Conservation (phyloP, 1,284 basidiomycete species). For the Laetiporus sulphureus region DNA sequence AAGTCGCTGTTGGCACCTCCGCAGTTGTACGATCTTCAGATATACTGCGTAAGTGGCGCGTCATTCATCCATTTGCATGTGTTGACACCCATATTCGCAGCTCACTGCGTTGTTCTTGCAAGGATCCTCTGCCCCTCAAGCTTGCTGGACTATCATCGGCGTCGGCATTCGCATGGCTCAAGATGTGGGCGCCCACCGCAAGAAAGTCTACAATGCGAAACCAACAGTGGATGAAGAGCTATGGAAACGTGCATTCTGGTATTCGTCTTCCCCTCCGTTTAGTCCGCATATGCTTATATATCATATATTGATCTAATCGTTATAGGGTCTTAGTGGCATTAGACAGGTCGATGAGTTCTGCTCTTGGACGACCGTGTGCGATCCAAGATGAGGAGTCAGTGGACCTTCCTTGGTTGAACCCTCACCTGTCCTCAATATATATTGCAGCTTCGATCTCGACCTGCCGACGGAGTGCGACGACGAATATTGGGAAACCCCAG, state of each 20-base stretch:
- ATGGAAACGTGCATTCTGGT: constrained; percentile 74
- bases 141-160: constrained; percentile 46
- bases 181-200: constrained; percentile 39
- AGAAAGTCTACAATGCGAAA: constrained; percentile 25
- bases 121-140: constrained; percentile 43
- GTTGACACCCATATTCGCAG: constrained; percentile 13
- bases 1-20: constrained; percentile 53
- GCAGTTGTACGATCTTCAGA: constrained; percentile 65
- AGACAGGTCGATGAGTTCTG: constrained; percentile 61
- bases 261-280: constrained; percentile 5
- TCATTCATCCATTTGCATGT: constrained; percentile 11
- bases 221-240: constrained; percentile 36
- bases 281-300: background rate
- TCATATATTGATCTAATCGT: too few relatives aligned
- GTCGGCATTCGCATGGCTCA: constrained; percentile 45
- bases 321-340: constrained; percentile 54
- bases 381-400: constrained; percentile 82
- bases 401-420: background rate
- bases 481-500: constrained; percentile 49
- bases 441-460: constrained; percentile 49
- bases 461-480: constrained; percentile 58
- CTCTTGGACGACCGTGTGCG: constrained; percentile 74
- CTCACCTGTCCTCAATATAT: background rate
- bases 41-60: constrained; percentile 33
- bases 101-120: constrained; percentile 33